phyloP scores from a whole-genome alignment of 192 early-diverging fungal genomes.

The Chytriomyces hyalinus region DNA sequence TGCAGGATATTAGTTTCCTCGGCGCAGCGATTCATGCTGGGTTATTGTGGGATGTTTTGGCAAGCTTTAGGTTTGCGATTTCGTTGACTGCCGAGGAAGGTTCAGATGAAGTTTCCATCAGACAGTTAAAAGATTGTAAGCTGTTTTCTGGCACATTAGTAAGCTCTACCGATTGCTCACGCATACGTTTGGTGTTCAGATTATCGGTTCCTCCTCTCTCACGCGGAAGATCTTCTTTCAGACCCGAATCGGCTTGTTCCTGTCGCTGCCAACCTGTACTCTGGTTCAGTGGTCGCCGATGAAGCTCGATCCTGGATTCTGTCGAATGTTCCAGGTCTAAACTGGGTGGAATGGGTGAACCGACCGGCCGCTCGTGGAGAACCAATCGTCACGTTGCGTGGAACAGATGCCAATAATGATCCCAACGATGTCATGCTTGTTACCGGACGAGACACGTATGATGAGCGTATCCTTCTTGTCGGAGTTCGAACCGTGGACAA shows the following conservation, averaged over 20 bases:
- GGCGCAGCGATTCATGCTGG: conserved; percentile 36
- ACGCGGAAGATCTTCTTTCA: conserved; percentile 23
- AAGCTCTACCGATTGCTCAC: background rate
- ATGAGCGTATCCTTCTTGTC: conserved; percentile 31
- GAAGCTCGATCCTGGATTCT: conserved; percentile 40
- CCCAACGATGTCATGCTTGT: conserved; percentile 29
- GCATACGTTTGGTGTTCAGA: background rate
- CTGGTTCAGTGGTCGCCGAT: conserved; percentile 36
- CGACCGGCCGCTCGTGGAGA: conserved; percentile 38
- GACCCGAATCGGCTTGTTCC: conserved; percentile 37
- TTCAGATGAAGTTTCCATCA: conserved; percentile 18
- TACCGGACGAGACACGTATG: conserved; percentile 39
- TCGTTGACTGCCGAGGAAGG: background rate
- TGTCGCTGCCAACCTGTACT: conserved; percentile 38
- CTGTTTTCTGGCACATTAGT: background rate
- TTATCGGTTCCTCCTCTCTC: conserved; percentile 35
- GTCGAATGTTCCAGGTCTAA: conserved; percentile 26
- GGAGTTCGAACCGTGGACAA: conserved; percentile 36
- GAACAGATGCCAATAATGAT: conserved; percentile 27
- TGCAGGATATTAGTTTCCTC: conserved; percentile 37
- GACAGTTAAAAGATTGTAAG: conserved; percentile 37
- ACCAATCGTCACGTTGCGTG: conserved; percentile 38
- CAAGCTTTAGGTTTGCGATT: conserved; percentile 36
- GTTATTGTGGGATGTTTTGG: conserved; percentile 37
- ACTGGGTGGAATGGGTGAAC: conserved; percentile 40